Conservation (phyloP, 1,139 yeast genomes). For the Blastobotrys illinoisensis region DNA sequence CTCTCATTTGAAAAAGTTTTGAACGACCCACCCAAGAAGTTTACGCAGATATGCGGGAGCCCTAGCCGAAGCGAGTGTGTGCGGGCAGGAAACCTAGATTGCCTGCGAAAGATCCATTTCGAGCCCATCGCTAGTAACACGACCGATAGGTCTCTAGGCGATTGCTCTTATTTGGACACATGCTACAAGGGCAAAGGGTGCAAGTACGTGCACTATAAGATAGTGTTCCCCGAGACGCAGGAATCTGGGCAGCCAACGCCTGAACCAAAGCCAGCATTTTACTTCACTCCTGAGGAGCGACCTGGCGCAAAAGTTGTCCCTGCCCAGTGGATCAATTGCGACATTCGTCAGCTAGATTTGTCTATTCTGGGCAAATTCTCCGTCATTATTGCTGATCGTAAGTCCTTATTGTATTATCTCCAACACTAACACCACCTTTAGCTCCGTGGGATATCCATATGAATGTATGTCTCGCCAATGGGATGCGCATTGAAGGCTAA, state of each 20-base stretch:
- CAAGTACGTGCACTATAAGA: conserved; percentile 74
- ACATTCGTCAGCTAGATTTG: conserved; percentile 68
- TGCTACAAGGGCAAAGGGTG: conserved; percentile 82
- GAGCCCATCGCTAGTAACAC: conserved; percentile 32
- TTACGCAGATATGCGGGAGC: conserved; percentile 19
- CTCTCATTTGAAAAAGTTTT: conserved; percentile 16
- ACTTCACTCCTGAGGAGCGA: conserved; percentile 52
- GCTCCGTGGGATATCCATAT: conserved; percentile 38
- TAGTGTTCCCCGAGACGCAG: conserved; percentile 27
- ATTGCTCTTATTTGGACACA: conserved; percentile 89
- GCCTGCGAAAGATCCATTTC: conserved; percentile 31
- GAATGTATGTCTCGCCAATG: conserved; percentile 14
- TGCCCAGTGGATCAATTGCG: conserved; percentile 85
- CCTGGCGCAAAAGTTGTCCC: conserved; percentile 34
- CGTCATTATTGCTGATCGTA: conserved; percentile 76
- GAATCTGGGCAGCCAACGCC: background rate
- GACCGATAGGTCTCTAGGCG: conserved; percentile 73
- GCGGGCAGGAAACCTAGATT: conserved; percentile 28
- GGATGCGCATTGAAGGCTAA: conserved; percentile 5
- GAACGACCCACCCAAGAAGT: conserved; percentile 13
- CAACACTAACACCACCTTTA: conserved; percentile 6
- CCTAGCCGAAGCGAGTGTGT: conserved; percentile 20
- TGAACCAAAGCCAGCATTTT: conserved; percentile 10
- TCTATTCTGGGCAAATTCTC: conserved; percentile 73
- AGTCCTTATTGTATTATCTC: conserved; percentile 22